phyloP scores from a whole-genome alignment of 768 basidiomycete genomes.

The Tulasnella calospora region DNA sequence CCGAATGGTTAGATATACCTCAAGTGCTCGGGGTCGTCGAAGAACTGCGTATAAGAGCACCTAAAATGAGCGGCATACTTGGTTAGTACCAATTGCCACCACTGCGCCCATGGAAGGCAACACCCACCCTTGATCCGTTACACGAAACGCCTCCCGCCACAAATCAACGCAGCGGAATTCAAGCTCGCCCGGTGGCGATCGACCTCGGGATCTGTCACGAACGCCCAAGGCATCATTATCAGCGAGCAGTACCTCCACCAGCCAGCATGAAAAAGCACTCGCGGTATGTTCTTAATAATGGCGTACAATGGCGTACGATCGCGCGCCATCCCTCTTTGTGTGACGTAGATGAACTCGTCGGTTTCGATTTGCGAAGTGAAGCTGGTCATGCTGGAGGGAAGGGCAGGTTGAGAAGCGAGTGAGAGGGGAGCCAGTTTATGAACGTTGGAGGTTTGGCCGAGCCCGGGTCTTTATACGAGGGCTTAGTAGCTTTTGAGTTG shows the following conservation, averaged over 20 bases:
- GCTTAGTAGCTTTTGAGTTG: not conserved
- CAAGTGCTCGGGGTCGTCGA: conserved; percentile 23
- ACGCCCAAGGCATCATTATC: conserved; percentile 1
- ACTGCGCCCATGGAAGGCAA: not conserved
- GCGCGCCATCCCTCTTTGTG: conserved; percentile 20
- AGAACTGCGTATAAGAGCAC: conserved; percentile 25
- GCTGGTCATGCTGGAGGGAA: conserved; percentile 3
- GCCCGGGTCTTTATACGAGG: not conserved
- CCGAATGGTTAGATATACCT: not conserved
- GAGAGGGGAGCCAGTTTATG: not conserved
- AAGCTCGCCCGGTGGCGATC: conserved; percentile 12
- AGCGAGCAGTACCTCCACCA: not conserved
- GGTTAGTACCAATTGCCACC: not conserved
- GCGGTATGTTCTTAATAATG: conserved; percentile 24
- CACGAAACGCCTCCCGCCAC: conserved; percentile 20
- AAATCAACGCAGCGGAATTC: conserved; percentile 25
- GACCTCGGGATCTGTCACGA: conserved; percentile 11
- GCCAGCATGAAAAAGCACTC: not conserved
- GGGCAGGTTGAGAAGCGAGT: not conserved
- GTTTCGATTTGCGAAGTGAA: not conserved
- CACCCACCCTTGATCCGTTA: conserved; percentile 18
- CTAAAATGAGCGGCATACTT: not conserved
- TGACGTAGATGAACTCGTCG: conserved; percentile 22
- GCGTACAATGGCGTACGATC: conserved; percentile 20
- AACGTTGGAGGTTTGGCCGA: not conserved